Evolutionary conservation across 1,284 basidiomycete species (phyloP), one percentile per base, ranked within the genome.

Genomic region (Cutaneotrichosporon cyanovorans): DNA sequence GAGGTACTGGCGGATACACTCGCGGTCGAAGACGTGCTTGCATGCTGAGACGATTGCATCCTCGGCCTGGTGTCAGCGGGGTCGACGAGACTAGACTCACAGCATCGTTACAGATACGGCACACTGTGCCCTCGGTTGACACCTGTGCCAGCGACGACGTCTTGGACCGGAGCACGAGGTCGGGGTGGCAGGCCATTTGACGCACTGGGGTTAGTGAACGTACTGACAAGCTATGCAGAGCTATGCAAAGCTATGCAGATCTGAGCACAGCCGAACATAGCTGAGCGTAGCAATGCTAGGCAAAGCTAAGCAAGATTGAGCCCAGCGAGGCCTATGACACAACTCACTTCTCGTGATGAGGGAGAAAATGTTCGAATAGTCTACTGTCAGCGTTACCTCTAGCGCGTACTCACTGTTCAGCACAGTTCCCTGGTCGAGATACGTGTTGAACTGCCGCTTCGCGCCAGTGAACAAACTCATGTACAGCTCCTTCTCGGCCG

Each of bases 401-500:
- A 15, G 0, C 15, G 22, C 0, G 1, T 5, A 77, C 85, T 63
- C 60, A 90, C 88, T 93, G 65, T 92, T 92, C 46, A 93, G 71
- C 20, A 97, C 77, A 0, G 93, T 96, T 47, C 93, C 93, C 32
- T 85, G 79, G 62, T 87, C 83, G 12, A 96, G 79, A 64, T 88
- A 99, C 1, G 91, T 97, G 53, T 75, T 73, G 71, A 98, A 99
- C 65, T 88, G 83, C 40, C 95, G 78, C 70, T 87, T 92, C 9
- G 90, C 91, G 58, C 92, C 88, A 4, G 85, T 84, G 75, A 93
- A 98, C 28, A 99, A 73, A 4, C 86, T 90, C 43, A 84, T 77
- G 71, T 98, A 98, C 11, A 99, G 74, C 62, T 98, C 93, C 68
- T 92, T 95, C 73, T 97, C 92, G 66, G 95, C 89, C 0, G 89